These are phyloP conservation scores for Lycium barbarum DNA, from an alignment of 257 asterid genomes.

Conservation along the genomic window DNA sequence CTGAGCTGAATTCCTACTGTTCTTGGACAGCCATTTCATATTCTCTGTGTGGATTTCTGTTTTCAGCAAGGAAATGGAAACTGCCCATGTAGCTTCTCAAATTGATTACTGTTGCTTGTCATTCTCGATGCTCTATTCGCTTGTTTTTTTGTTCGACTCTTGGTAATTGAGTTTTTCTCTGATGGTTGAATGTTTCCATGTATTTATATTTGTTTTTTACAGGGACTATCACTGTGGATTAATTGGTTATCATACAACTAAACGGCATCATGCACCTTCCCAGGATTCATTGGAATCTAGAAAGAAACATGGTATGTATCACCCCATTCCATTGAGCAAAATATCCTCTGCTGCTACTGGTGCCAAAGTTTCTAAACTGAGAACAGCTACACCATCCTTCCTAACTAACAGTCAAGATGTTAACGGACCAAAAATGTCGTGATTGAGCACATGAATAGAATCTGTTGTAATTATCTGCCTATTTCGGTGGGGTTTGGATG, in stretches of 20 bases:
- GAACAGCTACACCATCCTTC: neutral
- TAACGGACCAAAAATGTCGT: neutral
- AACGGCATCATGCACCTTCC: constrained; percentile 42
- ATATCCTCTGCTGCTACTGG: constrained; percentile 38
- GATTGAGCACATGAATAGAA: neutral
- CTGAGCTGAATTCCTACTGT: constrained; percentile 3
- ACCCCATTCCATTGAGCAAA: constrained; percentile 55
- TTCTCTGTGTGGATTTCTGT: neutral
- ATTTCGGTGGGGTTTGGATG: neutral
- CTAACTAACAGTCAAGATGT: constrained; percentile 32
- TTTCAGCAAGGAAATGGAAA: neutral
- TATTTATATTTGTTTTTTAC: constrained; percentile 38
- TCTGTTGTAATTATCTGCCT: neutral
- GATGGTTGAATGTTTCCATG: constrained; percentile 28
- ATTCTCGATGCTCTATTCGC: neutral
- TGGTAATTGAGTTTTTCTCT: constrained; percentile 29
- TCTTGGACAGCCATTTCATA: neutral
- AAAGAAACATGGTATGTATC: constrained; percentile 44
- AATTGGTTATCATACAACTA: constrained; percentile 66
- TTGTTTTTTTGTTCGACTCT: neutral
- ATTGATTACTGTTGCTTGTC: neutral
- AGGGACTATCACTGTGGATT: constrained; percentile 84
- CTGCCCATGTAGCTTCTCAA: neutral
- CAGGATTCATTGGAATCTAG: constrained; percentile 40
- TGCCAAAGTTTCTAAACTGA: neutral